Evolutionary conservation across 2,329 filamentous ascomycete species (phyloP), one percentile per base, ranked within the genome.

Genomic region (Ophiostoma novo-ulmi): DNA sequence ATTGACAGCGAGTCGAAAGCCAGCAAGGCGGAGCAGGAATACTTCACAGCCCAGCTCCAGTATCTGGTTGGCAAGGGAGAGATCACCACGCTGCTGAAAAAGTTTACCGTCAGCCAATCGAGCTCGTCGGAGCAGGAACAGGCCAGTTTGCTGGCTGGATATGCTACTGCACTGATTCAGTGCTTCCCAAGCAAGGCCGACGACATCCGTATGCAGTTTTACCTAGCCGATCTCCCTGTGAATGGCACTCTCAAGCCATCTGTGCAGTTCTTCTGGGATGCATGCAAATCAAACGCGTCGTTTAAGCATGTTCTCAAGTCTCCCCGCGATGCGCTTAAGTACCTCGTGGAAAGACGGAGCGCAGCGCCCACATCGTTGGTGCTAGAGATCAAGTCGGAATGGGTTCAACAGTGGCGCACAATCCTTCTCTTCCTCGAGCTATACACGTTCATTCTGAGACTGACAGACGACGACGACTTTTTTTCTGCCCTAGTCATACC

Each of bases 381-480:
- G 55, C 63, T 72, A 7, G 41, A 69, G n/a, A 55, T 75, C 26
- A 73, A 78, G 48, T 77, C 78, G 70, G 76, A 75, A 73, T 83
- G 77, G 79, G 83, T 80, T 80, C 85, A 89, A 74, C 93, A 98
- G 77, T 99, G 95, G 95, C 89, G 91, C 22, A 89, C 95, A 0
- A 87, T 97, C 61, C 83, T 98, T 0, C 85, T 99, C 0, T 98
- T 99, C 77, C 84, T 99, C 6, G 95, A 99, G 76, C 85, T 99
- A 0, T 99, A 97, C 78, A 93, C 91, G 1, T 98, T 98, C 77
- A 88, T 97, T 2, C 82, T 98, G 14, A 91, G 95, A 75, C 88
- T 98, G 44, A 97, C 94, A 78, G 95, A 99, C 75, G 95, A 99
- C 74, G 94, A 98, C 74, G 95, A 99, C 75, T 99, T 99, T 77